Base-by-base conservation (phyloP, 176 grass and related monocot species). In the Carex kokanica region DNA sequence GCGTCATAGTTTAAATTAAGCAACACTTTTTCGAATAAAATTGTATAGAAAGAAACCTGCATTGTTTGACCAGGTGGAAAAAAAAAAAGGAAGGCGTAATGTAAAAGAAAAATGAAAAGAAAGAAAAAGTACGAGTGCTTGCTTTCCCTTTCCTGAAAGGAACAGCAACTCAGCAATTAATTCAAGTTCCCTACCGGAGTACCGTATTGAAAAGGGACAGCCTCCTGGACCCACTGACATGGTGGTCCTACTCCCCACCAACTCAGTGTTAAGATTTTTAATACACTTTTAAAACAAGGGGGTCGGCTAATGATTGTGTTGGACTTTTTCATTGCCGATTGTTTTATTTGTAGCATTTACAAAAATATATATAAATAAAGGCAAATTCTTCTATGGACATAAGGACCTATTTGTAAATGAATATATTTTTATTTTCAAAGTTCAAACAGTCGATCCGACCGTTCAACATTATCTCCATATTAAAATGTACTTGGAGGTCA, bases 91-190 rank as follows among this genome's bases (percentile, higher is more conserved):
- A 9, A 17, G 12, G 17, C 71, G 21, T 17, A 31, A 54, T 17
- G 38, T 45, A 29, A 1, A 75, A 12, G 36, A 0, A 54, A 54
- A 54, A 75, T 27, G 3, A 53, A 53, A 54, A 54, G 2, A 24
- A 61, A 24, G 24, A 61, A 24, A 18, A 21, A 61, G 10, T 11
- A 49, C 17, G 4, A 41, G 13, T 38, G 65, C 5, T 75, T 17
- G 72, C 24, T 75, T 75, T 75, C 47, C 71, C 72, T 55, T 75
- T 47, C 45, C 71, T 53, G 71, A 74, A 74, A 74, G 71, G 23
- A 16, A 74, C 71, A 74, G 71, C 71, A 25, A 70, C 32, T 34
- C 9, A 13, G 38, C 43, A 7, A 43, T 3, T 1, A 67, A 17
- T 25, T 1, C 36, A 73, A 10, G 68, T 72, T 23, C 36, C 69